Base-by-base conservation (phyloP, 2,329 filamentous ascomycete species). In the Colletotrichum sp. region DNA sequence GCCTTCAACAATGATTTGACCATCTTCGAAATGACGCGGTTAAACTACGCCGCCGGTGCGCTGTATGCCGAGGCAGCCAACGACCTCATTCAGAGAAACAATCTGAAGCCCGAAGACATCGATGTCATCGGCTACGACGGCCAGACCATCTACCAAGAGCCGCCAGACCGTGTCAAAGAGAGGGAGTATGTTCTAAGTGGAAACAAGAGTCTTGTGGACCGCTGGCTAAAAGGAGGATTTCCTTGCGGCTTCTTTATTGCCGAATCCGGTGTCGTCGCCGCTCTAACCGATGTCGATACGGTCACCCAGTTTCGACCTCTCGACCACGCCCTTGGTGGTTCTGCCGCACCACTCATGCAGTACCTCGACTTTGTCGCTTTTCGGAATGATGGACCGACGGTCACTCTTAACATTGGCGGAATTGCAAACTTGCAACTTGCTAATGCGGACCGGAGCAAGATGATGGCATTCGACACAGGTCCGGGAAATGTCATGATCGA, bases 381-480 rank as follows among this genome's bases (percentile, higher is more conserved):
- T 62, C 80, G 80, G 8, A 74, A 80, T 32, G 78, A 79, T 58
- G 78, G 71, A 1, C 79, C 78, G 5, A 78, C 76, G 1, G 80
- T 79, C 8, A 81, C 81, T 34, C 74, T 82, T 13, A 82, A 82
- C 61, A 82, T 80, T 76, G 81, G 81, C 34, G 81, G 81, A n/a
- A 82, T 82, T 25, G 81, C 81, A 48, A 82, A 82, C 71, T 43
- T 82, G 65, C 81, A 82, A 74, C 78, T 81, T 9, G 81, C 80
- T 18, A 71, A 81, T 25, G 67, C 72, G 25, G 80, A 82, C 60
- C 78, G 81, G 16, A 76, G 77, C 75, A 77, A 80, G 66, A 82
- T 82, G 81, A 82, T 82, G 81, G 81, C 81, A 4, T 82, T 82
- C 70, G 81, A 82, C 61, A 82, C 81, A 4, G 80, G 80, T 66